These are phyloP conservation scores for Prillingera fragicola DNA, from an alignment of 1,284 basidiomycete species.

Conservation along the genomic window DNA sequence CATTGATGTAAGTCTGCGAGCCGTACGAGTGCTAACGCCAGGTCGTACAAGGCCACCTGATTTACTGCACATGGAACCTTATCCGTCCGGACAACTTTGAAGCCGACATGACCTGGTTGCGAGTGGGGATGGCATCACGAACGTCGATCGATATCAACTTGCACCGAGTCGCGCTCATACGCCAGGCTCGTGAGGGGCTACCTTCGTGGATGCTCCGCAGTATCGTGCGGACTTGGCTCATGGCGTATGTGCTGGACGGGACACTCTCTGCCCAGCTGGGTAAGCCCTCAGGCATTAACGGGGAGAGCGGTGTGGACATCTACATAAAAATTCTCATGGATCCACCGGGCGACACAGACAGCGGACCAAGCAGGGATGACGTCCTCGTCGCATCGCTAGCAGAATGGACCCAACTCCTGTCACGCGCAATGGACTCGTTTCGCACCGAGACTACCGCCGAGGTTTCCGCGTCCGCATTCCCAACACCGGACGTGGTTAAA, in stretches of 20 bases:
- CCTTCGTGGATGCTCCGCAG: conserved; percentile 23
- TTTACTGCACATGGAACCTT: conserved; percentile 35
- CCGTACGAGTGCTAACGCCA: background rate
- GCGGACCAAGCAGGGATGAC: conserved; percentile 16
- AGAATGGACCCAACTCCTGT: conserved; percentile 32
- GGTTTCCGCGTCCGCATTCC: background rate
- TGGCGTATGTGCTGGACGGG: conserved; percentile 22
- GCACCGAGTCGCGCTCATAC: conserved; percentile 27
- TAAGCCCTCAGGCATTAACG: conserved; percentile 20
- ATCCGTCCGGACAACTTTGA: conserved; percentile 31
- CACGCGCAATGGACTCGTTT: conserved; percentile 22
- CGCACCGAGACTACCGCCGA: conserved; percentile 11
- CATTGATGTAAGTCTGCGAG: conserved; percentile 23
- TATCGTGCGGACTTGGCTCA: conserved; percentile 33
- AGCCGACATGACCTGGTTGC: conserved; percentile 33
- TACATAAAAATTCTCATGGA: conserved; percentile 17
- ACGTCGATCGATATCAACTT: conserved; percentile 37
- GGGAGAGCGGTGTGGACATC: conserved; percentile 14
- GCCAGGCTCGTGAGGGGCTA: conserved; percentile 21
- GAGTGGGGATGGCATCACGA: conserved; percentile 26
- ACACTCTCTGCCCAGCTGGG: conserved; percentile 29
- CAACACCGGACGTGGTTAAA: conserved; percentile 12
- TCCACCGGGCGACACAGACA: too few species aligned
- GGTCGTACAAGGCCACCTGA: conserved; percentile 30
- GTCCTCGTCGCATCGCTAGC: conserved; percentile 22